Base-by-base conservation (phyloP, 305 asterid genomes). In the Plantago lanceolata region DNA sequence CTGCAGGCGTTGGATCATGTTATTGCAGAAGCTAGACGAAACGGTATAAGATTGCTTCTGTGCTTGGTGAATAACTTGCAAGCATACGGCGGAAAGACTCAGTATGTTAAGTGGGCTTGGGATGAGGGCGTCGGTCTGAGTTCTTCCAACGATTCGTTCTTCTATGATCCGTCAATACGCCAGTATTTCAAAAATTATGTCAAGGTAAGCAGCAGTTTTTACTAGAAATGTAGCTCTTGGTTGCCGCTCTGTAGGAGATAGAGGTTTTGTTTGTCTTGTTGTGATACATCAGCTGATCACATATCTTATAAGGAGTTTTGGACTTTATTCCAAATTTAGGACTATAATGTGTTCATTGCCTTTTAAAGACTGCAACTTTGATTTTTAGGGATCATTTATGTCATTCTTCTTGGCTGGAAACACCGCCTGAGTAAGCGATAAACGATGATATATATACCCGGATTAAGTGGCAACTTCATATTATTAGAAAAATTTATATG, bases 101-200 rank as follows among this genome's bases (percentile, higher is more conserved):
- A 88, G 63, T 94, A 90, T 70, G 96, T 94, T 24, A 88, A 90
- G 83, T 94, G 99, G 99, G 99, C 99, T 1, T 94, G 97, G 99
- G 96, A 90, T 61, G 99, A 94, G 71, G 97, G 95, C 53, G 85
- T 90, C 29, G 96, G 86, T 47, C 68, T 94, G 66, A 94, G 97
- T 78, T 81, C 99, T 70, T 94, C 99, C 1, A 94, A 90, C 15
- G 99, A 94, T 79, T 94, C 99, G 3, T 94, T 94, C 86, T 94
- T 90, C 82, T 94, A 87, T 51, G 99, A 94, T 80, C 97, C 97
- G 35, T 84, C 99, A 8, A 90, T 90, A 26, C 94, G 93, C 2
- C 85, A 70, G 66, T 88, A 90, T 79, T 94, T 94, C 86, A 94
- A 88, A 84, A 78, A 56, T 64, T 94, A 90, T 64, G 81, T 88